Evolutionary conservation across 257 asterid species (phyloP).

Genomic region (Primulina huaijiensis): DNA sequence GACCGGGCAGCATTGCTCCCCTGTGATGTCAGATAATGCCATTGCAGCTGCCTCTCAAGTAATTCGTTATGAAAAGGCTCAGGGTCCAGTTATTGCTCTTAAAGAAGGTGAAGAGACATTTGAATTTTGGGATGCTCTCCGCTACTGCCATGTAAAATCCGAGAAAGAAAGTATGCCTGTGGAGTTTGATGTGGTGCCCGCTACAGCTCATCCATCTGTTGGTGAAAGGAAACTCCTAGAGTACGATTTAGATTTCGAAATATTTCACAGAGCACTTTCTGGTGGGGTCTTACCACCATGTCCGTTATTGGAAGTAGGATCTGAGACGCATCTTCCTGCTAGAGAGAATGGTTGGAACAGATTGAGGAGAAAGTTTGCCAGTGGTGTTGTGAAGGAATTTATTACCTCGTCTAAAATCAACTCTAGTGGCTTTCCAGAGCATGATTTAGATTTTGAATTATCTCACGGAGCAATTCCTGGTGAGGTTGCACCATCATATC

Average conservation of each 20-base stretch:
- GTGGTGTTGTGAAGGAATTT: slow-evolving; percentile 49
- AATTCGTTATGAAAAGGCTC: slow-evolving; percentile 69
- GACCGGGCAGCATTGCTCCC: slow-evolving; percentile 63
- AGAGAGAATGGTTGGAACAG: slow-evolving; percentile 72
- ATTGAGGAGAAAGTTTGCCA: slow-evolving; percentile 51
- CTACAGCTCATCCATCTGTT: slow-evolving; percentile 7
- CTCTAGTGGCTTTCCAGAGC: slow-evolving; percentile 30
- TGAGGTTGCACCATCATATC: slow-evolving; percentile 76
- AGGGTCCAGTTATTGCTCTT: slow-evolving; percentile 53
- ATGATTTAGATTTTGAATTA: slow-evolving; percentile 73
- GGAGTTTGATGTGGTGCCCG: slow-evolving; percentile 18
- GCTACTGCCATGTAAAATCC: slow-evolving; percentile 15
- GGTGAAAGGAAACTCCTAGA: slow-evolving; percentile 47
- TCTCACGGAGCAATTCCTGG: slow-evolving; percentile 64
- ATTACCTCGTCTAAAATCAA: slow-evolving; percentile 43
- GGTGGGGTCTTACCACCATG: slow-evolving; percentile 89
- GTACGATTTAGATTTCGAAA: slow-evolving; percentile 75
- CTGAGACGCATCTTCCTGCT: slow-evolving; percentile 67
- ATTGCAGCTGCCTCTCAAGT: slow-evolving; percentile 72
- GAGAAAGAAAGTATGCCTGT: slow-evolving; percentile 21
- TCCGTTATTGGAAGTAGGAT: slow-evolving; percentile 52
- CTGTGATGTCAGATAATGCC: slow-evolving; percentile 69
- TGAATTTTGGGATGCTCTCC: slow-evolving; percentile 73
- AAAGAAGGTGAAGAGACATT: slow-evolving; percentile 71
- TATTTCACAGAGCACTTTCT: slow-evolving; percentile 59